These are phyloP conservation scores for Limnanthes douglasii DNA, from an alignment of 345 rosid genomes.

Conservation along the genomic window DNA sequence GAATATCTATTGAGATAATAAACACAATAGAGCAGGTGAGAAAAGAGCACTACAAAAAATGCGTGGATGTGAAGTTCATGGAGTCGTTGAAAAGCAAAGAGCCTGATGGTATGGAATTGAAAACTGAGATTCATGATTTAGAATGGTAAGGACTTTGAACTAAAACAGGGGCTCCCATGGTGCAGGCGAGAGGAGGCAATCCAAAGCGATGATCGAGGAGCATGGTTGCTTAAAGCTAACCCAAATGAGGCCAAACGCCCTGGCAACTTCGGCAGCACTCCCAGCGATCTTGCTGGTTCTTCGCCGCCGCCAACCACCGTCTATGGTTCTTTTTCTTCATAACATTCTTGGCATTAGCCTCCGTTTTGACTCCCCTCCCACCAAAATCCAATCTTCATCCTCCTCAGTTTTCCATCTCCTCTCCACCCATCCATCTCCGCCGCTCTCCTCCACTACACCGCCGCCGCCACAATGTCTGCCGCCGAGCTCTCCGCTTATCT, in stretches of 20 bases:
- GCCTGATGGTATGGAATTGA: slow-evolving; percentile 29
- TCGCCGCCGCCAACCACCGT: slow-evolving; percentile 26
- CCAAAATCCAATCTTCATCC: slow-evolving; percentile 17
- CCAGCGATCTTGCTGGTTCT: too few species aligned
- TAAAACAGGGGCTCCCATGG: too few species aligned
- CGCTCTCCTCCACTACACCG: slow-evolving; percentile 64
- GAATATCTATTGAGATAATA: slow-evolving; percentile 47
- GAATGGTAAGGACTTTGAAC: slow-evolving; percentile 98
- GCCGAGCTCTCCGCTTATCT: slow-evolving; percentile 46
- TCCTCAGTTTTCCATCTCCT: slow-evolving; percentile 17
- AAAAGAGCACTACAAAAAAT: slow-evolving; percentile 50
- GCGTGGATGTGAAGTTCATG: slow-evolving; percentile 51
- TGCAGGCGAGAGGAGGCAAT: too few species aligned
- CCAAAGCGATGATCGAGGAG: too few species aligned
- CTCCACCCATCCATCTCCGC: slow-evolving; percentile 29
- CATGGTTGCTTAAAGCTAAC: too few species aligned
- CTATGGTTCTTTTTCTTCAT: slow-evolving; percentile 41
- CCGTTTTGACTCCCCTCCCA: slow-evolving; percentile 49
- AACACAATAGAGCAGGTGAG: slow-evolving; percentile 59
- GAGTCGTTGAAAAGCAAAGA: slow-evolving; percentile 52
- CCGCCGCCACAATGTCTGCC: too few species aligned
- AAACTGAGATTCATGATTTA: slow-evolving; percentile 37
- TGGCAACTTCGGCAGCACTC: too few species aligned
- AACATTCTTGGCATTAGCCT: slow-evolving; percentile 53
- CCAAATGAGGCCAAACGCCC: too few species aligned